Conservation (phyloP, 176 grass and related monocot species). For the Neostapfia colusana region DNA sequence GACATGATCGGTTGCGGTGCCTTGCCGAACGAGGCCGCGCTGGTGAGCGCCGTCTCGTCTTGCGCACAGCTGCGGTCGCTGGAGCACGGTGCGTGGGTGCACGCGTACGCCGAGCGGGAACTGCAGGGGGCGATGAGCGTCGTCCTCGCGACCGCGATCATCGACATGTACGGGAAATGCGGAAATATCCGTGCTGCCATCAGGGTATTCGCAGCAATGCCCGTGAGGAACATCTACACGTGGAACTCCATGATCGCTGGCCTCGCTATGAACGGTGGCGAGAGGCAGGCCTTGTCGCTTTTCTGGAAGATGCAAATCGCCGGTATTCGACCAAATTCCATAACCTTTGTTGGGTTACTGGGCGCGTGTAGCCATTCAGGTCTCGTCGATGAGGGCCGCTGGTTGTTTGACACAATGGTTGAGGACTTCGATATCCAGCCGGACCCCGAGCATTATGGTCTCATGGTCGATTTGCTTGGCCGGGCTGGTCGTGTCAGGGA, state of each 20-base stretch:
- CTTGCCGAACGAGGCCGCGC: slow-evolving; percentile 32
- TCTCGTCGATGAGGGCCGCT: slow-evolving; percentile 50
- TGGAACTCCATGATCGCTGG: slow-evolving; percentile 75
- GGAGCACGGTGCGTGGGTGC: slow-evolving; percentile 50
- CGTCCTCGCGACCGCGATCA: slow-evolving; percentile 45
- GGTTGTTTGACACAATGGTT: slow-evolving; percentile 57
- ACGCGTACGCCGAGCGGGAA: slow-evolving; percentile 25
- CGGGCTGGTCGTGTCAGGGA: slow-evolving; percentile 57
- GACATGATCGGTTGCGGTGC: slow-evolving; percentile 16
- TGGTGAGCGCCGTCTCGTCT: slow-evolving; percentile 45
- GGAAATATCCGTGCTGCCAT: slow-evolving; percentile 51
- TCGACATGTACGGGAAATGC: slow-evolving; percentile 82
- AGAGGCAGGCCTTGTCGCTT: slow-evolving; percentile 48
- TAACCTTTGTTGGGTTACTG: slow-evolving; percentile 68
- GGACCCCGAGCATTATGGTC: slow-evolving; percentile 56
- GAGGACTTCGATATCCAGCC: slow-evolving; percentile 42
- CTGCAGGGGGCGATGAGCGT: slow-evolving; percentile 39
- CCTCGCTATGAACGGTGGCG: slow-evolving; percentile 59
- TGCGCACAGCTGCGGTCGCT: slow-evolving; percentile 45
- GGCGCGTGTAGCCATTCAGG: slow-evolving; percentile 69
- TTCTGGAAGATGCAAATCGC: slow-evolving; percentile 76
- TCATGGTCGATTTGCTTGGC: slow-evolving; percentile 69
- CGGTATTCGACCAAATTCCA: slow-evolving; percentile 48
- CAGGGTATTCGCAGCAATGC: slow-evolving; percentile 49
- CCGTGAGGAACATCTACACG: slow-evolving; percentile 53